Conservation (phyloP, 179 eudicot species). For the Carnegiea gigantea region DNA sequence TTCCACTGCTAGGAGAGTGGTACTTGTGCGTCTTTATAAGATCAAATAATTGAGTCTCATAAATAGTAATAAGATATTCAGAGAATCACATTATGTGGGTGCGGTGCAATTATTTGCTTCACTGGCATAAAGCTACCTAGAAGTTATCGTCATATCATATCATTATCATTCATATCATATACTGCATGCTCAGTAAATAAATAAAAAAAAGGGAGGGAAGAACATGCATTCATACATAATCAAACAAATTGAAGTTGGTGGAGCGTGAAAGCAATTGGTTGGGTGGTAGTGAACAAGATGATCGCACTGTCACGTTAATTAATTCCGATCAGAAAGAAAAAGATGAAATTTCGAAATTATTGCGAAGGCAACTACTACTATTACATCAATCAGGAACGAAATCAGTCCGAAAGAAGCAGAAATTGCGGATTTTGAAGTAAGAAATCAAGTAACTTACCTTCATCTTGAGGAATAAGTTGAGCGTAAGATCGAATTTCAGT, state of each 20-base stretch:
- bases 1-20: too few species aligned
- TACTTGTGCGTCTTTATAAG: too few species aligned
- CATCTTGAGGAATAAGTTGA: conserved; percentile 10
- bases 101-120: not conserved
- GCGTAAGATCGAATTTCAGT: not conserved
- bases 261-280: not conserved
- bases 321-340: not conserved
- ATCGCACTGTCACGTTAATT: not conserved
- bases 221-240: not conserved
- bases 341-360: not conserved
- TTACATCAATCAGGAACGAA: not conserved
- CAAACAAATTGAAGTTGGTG: not conserved
- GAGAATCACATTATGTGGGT: not conserved
- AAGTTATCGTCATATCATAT: too few species aligned
- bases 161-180: too few species aligned
- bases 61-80: not conserved
- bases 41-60: too few species aligned
- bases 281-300: not conserved
- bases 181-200: not conserved
- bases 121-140: not conserved
- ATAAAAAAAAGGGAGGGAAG: not conserved
- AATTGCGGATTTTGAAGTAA: not conserved
- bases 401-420: not conserved
- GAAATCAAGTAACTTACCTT: not conserved
- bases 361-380: not conserved